Conservation (phyloP, 129 eudicot genomes). For the Lonicera japonica region DNA sequence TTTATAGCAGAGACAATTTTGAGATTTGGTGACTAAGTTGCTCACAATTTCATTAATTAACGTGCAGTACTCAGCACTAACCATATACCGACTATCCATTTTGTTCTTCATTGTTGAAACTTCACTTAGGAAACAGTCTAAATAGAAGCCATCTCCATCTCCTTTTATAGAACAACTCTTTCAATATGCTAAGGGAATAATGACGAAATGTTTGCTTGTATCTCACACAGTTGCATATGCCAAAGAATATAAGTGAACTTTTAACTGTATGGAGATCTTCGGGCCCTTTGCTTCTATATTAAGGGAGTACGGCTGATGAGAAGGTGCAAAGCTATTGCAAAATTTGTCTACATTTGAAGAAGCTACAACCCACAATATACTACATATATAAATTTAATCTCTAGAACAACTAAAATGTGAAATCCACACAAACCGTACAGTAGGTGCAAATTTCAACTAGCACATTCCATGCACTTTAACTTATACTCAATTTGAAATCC, state of each 20-base stretch:
- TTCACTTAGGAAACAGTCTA: neutral
- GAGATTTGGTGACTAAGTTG: neutral
- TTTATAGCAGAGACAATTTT: neutral
- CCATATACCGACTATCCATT: neutral
- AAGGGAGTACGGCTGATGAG: conserved; percentile 1
- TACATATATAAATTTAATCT: too few species aligned
- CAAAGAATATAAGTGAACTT: neutral
- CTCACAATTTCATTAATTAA: neutral
- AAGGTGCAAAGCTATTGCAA: neutral
- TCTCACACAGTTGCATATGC: conserved; percentile 18
- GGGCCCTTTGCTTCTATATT: conserved; percentile 7
- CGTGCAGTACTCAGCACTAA: neutral
- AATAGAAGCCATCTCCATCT: neutral
- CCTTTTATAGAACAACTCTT: neutral
- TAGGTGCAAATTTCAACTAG: too few species aligned
- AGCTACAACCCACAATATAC: too few species aligned
- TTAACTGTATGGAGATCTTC: neutral
- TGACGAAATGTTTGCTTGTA: conserved; percentile 14
- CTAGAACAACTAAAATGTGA: too few species aligned
- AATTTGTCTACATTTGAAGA: conserved; percentile 1
- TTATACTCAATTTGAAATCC: too few species aligned
- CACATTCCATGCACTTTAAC: too few species aligned
- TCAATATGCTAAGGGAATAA: neutral
- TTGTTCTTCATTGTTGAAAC: neutral
- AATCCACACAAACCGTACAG: too few species aligned